Evolutionary conservation across 148 eudicot species (phyloP), one percentile per base, ranked within the genome.

Genomic region (Rhododendron simsii): DNA sequence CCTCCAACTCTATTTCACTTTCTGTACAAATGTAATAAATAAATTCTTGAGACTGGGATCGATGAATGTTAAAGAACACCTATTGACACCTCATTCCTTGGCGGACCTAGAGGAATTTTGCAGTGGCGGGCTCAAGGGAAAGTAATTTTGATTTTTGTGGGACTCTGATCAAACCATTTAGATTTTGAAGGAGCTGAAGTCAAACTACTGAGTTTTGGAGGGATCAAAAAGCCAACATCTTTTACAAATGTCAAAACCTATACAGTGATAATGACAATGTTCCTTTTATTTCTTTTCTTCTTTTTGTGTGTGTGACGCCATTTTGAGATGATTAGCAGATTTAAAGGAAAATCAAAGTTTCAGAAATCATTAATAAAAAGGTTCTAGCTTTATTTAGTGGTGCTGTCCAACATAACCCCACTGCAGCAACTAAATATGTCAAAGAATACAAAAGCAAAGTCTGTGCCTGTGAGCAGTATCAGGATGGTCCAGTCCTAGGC

Each of bases 401-500:
- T 7, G 41, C n/a, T 39, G 18, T 2, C 44, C 74, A n/a, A 82
- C 21, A 71, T 15, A 23, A 61, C 67, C 73, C 47, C 47, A 67
- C 78, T 41, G 50, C 65, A 78, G 79, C 26, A 78, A 15, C 30
- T 30, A 76, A 37, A 57, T 35, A 28, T 65, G 47, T 87, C 63
- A 84, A 79, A 47, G 80, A 15, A 84, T 53, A 86, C 39, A 57
- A 51, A 84, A 88, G 55, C 13, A 47, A 83, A 79, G 51, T 13
- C 41, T 16, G 37, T 84, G 55, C 99, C 99, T 97, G 96, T 97
- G 99, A 78, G 99, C 98, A 74, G 99, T 97, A 86, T 97, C 99
- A 85, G 99, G 99, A 85, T 97, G 99, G 88, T 95, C 99, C 75
- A 95, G 89, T 81, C 98, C 99, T 80, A 95, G 95, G 88, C 99